Base-by-base conservation (phyloP, 495 filamentous ascomycete genomes). In the Parachaetomium inaequale region DNA sequence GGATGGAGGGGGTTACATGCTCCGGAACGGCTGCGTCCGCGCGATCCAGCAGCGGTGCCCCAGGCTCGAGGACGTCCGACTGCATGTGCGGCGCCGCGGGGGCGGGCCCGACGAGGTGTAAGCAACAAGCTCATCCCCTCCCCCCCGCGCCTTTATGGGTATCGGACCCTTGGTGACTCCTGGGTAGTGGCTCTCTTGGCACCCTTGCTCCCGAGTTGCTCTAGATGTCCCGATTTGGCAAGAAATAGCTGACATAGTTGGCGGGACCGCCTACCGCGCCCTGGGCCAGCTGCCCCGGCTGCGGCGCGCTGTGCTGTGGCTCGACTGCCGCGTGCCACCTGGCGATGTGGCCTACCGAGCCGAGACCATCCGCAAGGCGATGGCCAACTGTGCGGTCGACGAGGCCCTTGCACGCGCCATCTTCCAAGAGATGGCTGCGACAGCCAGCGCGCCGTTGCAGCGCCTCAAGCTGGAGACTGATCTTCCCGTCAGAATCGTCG, bases 101-200 rank as follows among this genome's bases (percentile, higher is more conserved):
- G 55, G 55, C 43, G 55, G 55, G 10, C 55, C 28, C 17, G 28
- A 21, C 12, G 55, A 58, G 12, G 43, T 58, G 19, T n/a, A n/a
- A n/a, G n/a, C n/a, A n/a, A n/a, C n/a, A n/a, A n/a, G n/a, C n/a
- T n/a, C n/a, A n/a, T n/a, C n/a, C n/a, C n/a, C n/a, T n/a, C n/a
- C n/a, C n/a, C n/a, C n/a, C n/a, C n/a, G n/a, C n/a, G n/a, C n/a
- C n/a, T n/a, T n/a, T n/a, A n/a, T n/a, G n/a, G n/a, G n/a, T n/a
- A n/a, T n/a, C n/a, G n/a, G n/a, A n/a, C n/a, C n/a, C n/a, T n/a
- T n/a, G n/a, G n/a, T n/a, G n/a, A n/a, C n/a, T n/a, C n/a, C n/a
- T n/a, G n/a, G n/a, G n/a, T n/a, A n/a, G n/a, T n/a, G n/a, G n/a
- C n/a, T n/a, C n/a, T n/a, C n/a, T n/a, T n/a, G n/a, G n/a, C n/a